Percentiles rank a stretch among this genome's conserved stretches.
These are phyloP conservation scores for Lagenidium sp. DNA, from an alignment of 352 stramenopile genomes.

Conservation along the genomic window DNA sequence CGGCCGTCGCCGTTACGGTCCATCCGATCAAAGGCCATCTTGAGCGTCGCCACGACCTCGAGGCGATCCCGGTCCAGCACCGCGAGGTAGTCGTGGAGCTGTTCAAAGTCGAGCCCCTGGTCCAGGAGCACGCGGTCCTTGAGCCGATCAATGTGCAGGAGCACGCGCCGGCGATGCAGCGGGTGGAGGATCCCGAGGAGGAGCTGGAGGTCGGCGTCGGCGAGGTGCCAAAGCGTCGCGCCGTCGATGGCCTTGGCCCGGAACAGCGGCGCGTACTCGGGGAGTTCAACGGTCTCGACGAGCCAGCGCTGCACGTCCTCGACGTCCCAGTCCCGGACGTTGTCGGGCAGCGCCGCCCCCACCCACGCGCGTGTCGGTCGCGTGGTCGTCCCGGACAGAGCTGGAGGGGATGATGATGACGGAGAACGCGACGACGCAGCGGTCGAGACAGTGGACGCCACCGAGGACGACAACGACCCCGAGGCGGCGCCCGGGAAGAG, in stretches of 20 bases:
- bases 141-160: constrained; percentile 49
- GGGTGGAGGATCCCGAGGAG: constrained; percentile 50
- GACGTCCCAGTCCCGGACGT: constrained; percentile 43
- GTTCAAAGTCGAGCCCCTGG: constrained; percentile 51
- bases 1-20: constrained; percentile 49
- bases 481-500: constrained; percentile 48
- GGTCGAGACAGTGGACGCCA: constrained; percentile 18
- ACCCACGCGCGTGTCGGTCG: no score
- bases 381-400: background rate
- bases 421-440: constrained; percentile 19
- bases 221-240: constrained; percentile 43
- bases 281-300: constrained; percentile 29
- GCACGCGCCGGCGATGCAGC: constrained; percentile 41
- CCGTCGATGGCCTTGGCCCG: constrained; percentile 52
- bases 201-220: constrained; percentile 52
- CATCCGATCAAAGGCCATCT: constrained; percentile 56
- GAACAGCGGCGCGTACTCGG: constrained; percentile 39
- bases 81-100: constrained; percentile 66
- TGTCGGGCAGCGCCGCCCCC: background rate
- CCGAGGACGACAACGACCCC: constrained; percentile 6
- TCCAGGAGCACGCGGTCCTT: constrained; percentile 47
- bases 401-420: background rate
- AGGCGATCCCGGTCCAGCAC: constrained; percentile 62
- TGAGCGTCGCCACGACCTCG: constrained; percentile 51
- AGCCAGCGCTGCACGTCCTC: constrained; percentile 50